These are phyloP conservation scores for Claviceps citrina DNA, from an alignment of 2,329 filamentous ascomycete species.

Conservation along the genomic window DNA sequence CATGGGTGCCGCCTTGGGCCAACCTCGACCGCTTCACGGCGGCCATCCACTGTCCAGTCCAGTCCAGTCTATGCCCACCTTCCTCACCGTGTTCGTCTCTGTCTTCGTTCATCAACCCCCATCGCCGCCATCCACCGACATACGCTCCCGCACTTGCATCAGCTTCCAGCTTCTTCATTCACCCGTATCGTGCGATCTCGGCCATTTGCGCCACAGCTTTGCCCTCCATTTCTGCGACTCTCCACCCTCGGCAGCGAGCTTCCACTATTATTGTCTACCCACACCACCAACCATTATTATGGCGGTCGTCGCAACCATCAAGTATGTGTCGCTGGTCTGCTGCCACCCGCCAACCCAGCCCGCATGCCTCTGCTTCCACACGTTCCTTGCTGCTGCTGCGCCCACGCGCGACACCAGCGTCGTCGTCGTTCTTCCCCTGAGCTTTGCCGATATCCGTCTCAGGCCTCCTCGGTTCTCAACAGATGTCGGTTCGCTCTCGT, in stretches of 20 bases:
- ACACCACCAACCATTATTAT: constrained; percentile 23
- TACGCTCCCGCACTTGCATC: constrained; percentile 1
- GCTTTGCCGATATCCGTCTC: neutral
- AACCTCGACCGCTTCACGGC: constrained; percentile 1
- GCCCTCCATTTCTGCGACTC: constrained; percentile 1
- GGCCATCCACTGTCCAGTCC: no score
- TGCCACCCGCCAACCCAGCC: neutral
- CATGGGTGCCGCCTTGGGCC: neutral
- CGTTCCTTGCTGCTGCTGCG: constrained; percentile 6
- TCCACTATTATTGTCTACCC: neutral
- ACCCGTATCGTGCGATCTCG: constrained; percentile 1
- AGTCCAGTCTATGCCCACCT: constrained; percentile 1
- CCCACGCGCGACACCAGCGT: neutral
- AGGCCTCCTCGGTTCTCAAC: neutral
- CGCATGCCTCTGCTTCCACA: neutral
- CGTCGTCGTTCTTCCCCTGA: neutral
- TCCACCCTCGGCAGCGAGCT: neutral
- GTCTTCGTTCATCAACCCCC: constrained; percentile 3
- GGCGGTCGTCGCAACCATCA: constrained; percentile 50
- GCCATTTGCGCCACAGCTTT: constrained; percentile 3
- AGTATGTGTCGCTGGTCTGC: constrained; percentile 28
- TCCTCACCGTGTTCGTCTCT: constrained; percentile 3
- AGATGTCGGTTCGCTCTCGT: neutral
- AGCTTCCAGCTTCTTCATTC: neutral
- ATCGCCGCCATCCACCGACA: neutral